Conservation (phyloP, 1,284 basidiomycete species). For the Sphaerobolus stellatus region DNA sequence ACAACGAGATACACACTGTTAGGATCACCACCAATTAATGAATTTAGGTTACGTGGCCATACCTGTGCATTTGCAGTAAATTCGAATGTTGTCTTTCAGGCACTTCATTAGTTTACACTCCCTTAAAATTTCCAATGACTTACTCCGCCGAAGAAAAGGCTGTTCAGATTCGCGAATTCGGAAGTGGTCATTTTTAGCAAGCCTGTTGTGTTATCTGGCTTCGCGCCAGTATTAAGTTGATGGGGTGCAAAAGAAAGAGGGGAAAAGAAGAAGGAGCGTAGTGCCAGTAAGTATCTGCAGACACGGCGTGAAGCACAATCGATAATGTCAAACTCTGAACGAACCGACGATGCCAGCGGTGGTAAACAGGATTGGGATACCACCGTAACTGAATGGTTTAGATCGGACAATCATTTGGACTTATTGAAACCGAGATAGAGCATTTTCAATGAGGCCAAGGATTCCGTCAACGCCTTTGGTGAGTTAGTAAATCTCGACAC, state of each 20-base stretch:
- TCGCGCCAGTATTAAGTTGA: not conserved
- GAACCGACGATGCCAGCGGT: constrained; percentile 18
- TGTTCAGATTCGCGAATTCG: not conserved
- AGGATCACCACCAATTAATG: constrained; percentile 12
- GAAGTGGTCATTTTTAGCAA: not conserved
- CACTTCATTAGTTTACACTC: not conserved
- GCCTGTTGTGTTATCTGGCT: not conserved
- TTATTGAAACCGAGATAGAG: too few relatives aligned
- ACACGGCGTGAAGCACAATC: not conserved
- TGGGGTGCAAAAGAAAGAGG: not conserved
- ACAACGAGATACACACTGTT: constrained; percentile 14
- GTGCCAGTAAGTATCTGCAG: constrained; percentile 12
- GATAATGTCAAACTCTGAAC: constrained; percentile 4
- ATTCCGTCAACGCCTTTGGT: constrained; percentile 39
- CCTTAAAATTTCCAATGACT: not conserved
- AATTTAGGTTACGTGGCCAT: constrained; percentile 13
- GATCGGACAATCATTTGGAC: not conserved
- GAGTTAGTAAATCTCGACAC: not conserved
- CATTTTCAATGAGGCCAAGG: constrained; percentile 32
- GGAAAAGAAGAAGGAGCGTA: not conserved
- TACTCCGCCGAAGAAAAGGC: not conserved
- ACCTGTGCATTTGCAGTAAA: constrained; percentile 24
- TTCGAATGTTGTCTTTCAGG: constrained; percentile 20
- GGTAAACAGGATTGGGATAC: constrained; percentile 14
- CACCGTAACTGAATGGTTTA: not conserved